Base-by-base conservation (phyloP, 2,329 filamentous ascomycete genomes). In the Trichophyton benhamiae region DNA sequence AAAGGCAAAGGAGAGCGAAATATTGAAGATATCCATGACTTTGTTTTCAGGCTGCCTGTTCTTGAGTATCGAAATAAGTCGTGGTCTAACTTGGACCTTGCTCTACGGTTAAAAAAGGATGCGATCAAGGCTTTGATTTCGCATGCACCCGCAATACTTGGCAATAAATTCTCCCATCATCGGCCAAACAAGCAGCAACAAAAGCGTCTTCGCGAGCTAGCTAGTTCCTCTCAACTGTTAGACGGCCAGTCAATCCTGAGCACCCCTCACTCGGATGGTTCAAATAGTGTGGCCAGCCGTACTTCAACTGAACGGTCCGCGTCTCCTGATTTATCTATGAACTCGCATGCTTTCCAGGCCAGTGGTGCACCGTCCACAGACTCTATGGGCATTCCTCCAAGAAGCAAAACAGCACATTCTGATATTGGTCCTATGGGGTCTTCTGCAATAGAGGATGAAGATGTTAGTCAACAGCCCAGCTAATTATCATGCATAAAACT, bases 11-110 rank as follows among this genome's bases (percentile, higher is more conserved):
- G 91, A 52, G 89, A 95, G 66, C 89, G 91, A 71, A 99, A 97
- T 69, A 82, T 99, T 62, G 91, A 96, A 76, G 95, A 99, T 73
- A 87, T 99, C 15, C 92, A 99, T 75, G 87, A 97, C 71, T 95
- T 99, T 67, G 94, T 99, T 57, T 99, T 99, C 82, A 86, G 90
- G 38, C 84, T 99, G 76, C 94, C 94, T 2, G 87, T 88, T 1
- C 86, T 99, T 55, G 94, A 99, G 72, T 97, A 96, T 77, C 85
- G 90, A 65, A 99, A 99, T 80, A 99, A 99, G 79, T 97, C 91
- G 7, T 99, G 94, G 94, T 96, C 91, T 5, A 99, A 97, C 72
- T 82, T 99, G 5, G 94, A 99, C 70, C 83, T 99, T 8, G 91
- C 92, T 0, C 80, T 97, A 57, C 88, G 91, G 13, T 81, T 99